Conservation (phyloP, 2,329 filamentous ascomycete genomes). For the Dactylellina parvicollis region DNA sequence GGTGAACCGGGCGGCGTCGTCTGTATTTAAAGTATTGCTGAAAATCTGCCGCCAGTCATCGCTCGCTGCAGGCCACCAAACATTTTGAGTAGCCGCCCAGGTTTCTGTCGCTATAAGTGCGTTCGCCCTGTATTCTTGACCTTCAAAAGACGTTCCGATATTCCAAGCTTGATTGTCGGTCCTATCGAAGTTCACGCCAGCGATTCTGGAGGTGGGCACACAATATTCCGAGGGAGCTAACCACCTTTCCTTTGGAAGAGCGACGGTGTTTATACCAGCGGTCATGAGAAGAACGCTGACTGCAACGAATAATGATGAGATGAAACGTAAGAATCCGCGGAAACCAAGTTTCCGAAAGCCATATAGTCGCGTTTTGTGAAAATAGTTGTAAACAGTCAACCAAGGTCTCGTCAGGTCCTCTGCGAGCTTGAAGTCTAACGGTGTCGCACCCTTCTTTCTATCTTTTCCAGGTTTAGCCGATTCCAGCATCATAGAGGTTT, state of each 20-base stretch:
- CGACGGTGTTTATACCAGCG: background rate
- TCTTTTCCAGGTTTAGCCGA: background rate
- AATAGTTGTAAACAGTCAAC: background rate
- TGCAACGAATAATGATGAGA: background rate
- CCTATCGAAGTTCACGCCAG: background rate
- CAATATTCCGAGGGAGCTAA: background rate
- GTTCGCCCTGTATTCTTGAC: background rate
- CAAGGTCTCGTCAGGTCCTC: constrained; percentile 2
- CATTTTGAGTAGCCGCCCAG: background rate
- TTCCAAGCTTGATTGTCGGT: background rate
- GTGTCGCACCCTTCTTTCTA: background rate
- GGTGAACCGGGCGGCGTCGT: background rate
- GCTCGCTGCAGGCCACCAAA: background rate
- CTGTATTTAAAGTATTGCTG: background rate
- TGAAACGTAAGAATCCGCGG: background rate
- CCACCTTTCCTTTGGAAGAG: background rate
- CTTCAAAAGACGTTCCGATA: background rate
- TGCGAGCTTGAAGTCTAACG: background rate
- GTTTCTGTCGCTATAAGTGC: background rate
- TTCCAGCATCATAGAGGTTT: background rate
- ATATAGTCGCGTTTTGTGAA: background rate
- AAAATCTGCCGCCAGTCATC: background rate
- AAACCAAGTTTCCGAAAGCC: background rate
- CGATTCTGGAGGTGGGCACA: background rate
- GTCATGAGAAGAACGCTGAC: constrained; percentile 5